Evolutionary conservation across 805 yeast genomes (phyloP).

Genomic region (Debaryomyces tyrocola): DNA sequence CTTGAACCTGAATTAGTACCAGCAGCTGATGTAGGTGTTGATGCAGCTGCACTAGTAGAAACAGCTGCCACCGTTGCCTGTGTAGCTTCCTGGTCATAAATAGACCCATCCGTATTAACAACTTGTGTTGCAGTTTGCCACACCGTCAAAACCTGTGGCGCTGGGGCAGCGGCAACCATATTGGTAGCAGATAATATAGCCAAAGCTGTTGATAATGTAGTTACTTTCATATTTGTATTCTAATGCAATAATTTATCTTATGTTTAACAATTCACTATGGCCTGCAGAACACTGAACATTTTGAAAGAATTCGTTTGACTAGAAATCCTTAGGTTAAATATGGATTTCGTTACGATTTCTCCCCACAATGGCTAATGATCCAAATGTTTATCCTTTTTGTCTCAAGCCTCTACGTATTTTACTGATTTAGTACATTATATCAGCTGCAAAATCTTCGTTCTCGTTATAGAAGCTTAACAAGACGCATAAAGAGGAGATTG

Average conservation of each 20-base stretch:
- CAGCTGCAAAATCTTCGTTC: not conserved
- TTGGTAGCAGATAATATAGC: not conserved
- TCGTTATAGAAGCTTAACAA: no score
- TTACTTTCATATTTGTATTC: not conserved
- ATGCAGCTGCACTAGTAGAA: conserved; percentile 8
- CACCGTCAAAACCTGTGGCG: conserved; percentile 25
- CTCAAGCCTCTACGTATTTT: not conserved
- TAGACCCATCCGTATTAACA: conserved; percentile 10
- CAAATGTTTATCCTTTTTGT: not conserved
- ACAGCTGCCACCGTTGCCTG: conserved; percentile 10
- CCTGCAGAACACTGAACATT: no score
- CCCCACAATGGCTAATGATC: not conserved
- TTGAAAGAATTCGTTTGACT: no score
- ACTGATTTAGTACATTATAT: not conserved
- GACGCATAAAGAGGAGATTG: no score
- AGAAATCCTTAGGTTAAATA: not conserved
- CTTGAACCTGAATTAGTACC: conserved; percentile 5
- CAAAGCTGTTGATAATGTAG: not conserved
- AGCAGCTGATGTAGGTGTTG: conserved; percentile 8
- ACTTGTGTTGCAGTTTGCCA: conserved; percentile 17
- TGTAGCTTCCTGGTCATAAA: conserved; percentile 4
- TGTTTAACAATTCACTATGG: no score
- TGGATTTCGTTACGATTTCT: not conserved
- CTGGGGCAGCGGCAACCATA: conserved; percentile 16
- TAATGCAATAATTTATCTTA: no score